These are phyloP conservation scores for Quercus variabilis DNA, from an alignment of 306 rosid genomes.

Conservation along the genomic window DNA sequence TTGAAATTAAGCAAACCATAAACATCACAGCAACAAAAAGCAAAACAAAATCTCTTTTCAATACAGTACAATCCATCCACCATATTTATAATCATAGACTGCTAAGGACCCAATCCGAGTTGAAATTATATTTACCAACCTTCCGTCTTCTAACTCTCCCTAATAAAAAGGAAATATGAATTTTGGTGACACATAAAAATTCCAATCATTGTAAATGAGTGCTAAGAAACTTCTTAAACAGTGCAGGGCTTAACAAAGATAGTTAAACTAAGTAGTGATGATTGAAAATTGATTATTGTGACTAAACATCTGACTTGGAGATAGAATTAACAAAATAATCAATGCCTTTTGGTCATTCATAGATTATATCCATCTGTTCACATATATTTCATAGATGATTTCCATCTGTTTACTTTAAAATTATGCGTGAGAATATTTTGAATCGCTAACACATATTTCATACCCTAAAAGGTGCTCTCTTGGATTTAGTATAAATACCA, in stretches of 20 bases:
- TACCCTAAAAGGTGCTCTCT: neutral
- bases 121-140: conserved; percentile 12
- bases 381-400: no score
- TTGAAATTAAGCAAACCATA: no score
- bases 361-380: neutral
- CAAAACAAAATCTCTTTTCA: no score
- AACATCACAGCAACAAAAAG: no score
- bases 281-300: neutral
- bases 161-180: conserved; percentile 13
- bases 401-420: neutral
- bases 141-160: conserved; percentile 78
- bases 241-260: neutral
- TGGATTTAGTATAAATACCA: conserved; percentile 50
- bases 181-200: neutral
- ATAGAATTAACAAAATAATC: neutral
- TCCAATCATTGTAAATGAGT: neutral
- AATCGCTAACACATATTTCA: neutral
- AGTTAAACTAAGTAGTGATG: neutral
- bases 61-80: no score
- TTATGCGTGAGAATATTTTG: neutral
- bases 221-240: neutral
- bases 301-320: neutral
- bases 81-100: no score
- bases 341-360: neutral
- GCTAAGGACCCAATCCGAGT: no score